Conservation (phyloP, 2,329 filamentous ascomycete species). For the Dendryphion nanum region DNA sequence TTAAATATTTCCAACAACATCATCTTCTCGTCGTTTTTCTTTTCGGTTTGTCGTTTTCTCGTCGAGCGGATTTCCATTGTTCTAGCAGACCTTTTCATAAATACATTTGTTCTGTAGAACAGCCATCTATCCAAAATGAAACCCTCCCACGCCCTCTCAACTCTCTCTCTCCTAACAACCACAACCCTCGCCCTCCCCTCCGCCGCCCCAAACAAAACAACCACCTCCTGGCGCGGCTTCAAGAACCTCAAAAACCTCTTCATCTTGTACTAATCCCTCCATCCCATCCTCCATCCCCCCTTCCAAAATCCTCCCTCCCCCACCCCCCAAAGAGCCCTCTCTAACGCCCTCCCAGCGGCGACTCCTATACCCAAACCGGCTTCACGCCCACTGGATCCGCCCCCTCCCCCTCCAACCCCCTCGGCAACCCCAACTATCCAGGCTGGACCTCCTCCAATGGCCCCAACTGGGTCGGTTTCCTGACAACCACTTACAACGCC, state of each 20-base stretch:
- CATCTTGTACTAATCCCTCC: slow-evolving; percentile 21
- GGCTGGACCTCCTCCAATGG: slow-evolving; percentile 41
- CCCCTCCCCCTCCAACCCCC: slow-evolving; percentile 54
- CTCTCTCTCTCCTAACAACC: neutral
- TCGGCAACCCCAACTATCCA: slow-evolving; percentile 61
- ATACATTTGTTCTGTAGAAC: neutral
- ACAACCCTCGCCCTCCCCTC: neutral
- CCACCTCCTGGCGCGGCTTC: slow-evolving; percentile 29
- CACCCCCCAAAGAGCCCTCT: neutral
- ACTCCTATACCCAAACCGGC: slow-evolving; percentile 60
- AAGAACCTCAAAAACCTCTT: slow-evolving; percentile 34
- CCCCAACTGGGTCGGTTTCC: slow-evolving; percentile 56
- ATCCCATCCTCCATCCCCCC: neutral
- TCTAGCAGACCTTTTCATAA: too few relatives aligned
- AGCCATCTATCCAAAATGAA: slow-evolving; percentile 18
- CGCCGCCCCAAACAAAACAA: neutral
- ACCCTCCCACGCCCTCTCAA: slow-evolving; percentile 18
- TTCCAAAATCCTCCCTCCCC: too few relatives aligned
- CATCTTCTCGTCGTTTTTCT: neutral
- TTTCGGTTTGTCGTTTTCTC: neutral
- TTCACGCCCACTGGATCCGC: slow-evolving; percentile 55
- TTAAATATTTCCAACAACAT: neutral
- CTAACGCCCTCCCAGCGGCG: slow-evolving; percentile 49
- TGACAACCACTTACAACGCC: slow-evolving; percentile 37
- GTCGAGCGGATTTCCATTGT: neutral